Evolutionary conservation across 1,139 yeast genomes (phyloP), one percentile per base, ranked within the genome.

Genomic region (Hemisphaericaspora subhashii): DNA sequence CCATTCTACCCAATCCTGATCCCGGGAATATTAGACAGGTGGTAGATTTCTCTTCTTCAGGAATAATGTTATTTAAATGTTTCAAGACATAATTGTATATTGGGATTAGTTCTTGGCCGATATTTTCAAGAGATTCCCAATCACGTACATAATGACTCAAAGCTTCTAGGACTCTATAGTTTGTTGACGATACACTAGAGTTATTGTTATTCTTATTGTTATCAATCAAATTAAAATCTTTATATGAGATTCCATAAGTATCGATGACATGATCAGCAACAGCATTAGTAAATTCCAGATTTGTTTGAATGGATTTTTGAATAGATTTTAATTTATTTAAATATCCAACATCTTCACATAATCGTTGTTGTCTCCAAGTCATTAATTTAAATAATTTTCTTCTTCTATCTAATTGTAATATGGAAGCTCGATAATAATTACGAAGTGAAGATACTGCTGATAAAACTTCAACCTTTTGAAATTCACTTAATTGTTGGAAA

Each of bases 101-200:
- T 0, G 85, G 85, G 6, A 54, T 45, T 2, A 83, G 58, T 52
- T 84, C 89, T 2, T 45, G 43, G 1, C 41, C 38, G 5, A 38
- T 11, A 3, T 55, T 31, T 13, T 45, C 65, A 10, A 72, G 77
- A 1, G 46, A 46, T 2, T 79, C 62, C 92, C 94, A 88, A 55
- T 88, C 96, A 35, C 96, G 66, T 5, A 81, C 74, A 44, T 74
- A 77, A 58, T 87, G 96, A 33, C 87, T 81, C 35, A 88, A 52
- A 4, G 86, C 68, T 55, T 88, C 96, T 27, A 81, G 72, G 0
- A 85, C 87, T 36, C 81, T 62, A 45, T 72, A 77, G 46, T 77
- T 74, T 23, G 72, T 63, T 21, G 61, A 57, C 27, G 69, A 57
- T 14, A 66, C 47, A 18, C 11, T 23, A 4, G 21, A 4, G 21